Conservation (phyloP, 2,329 filamentous ascomycete species). For the Tolypocladium tundrense region DNA sequence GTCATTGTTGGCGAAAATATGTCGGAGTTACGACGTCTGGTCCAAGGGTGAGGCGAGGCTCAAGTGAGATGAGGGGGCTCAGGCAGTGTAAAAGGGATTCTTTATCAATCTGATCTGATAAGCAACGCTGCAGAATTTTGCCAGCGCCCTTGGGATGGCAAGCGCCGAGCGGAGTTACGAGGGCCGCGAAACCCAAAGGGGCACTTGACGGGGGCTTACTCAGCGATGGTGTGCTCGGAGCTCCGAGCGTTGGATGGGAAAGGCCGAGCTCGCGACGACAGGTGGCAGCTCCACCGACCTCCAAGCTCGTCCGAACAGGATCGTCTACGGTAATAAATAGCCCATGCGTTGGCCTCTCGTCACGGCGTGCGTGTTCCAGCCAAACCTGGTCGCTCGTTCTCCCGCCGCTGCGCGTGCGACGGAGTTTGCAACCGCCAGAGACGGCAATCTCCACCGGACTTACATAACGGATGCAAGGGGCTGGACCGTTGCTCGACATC, state of each 20-base stretch:
- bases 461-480: not conserved
- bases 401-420: not conserved
- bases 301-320: not conserved
- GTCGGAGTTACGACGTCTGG: conserved; percentile 25
- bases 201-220: not conserved
- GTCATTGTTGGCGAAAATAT: conserved; percentile 8
- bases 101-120: conserved; percentile 34
- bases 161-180: conserved; percentile 24
- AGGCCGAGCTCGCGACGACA: not conserved
- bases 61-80: conserved; percentile 9
- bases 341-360: not conserved
- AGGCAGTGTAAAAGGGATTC: conserved; percentile 17
- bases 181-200: not conserved
- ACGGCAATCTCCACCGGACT: not conserved
- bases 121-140: conserved; percentile 15
- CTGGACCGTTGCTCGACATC: not conserved
- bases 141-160: conserved; percentile 4
- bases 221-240: not conserved
- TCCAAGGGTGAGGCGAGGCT: conserved; percentile 3
- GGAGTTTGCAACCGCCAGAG: not conserved
- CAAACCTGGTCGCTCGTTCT: not conserved
- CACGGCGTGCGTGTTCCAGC: not conserved
- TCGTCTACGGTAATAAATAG: not conserved
- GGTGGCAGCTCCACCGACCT: not conserved
- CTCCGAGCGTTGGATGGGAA: not conserved